Evolutionary conservation across 2,329 filamentous ascomycete species (phyloP), one percentile per base, ranked within the genome.

Genomic region (Sporothrix globosa): DNA sequence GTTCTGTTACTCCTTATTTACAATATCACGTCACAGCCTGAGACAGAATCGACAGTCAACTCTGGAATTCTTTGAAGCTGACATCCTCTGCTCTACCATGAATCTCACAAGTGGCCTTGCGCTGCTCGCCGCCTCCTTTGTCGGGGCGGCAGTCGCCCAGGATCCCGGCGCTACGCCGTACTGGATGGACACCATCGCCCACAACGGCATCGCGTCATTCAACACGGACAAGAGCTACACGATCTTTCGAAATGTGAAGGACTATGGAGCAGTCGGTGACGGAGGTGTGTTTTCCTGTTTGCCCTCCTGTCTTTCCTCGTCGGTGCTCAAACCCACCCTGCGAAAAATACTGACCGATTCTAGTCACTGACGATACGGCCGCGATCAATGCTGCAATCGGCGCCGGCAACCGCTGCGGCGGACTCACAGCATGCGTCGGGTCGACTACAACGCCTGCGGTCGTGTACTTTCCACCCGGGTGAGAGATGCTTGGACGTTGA

Each of bases 381-480:
- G 88, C 87, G 19, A 86, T 96, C 72, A 90, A 93, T 76, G 81
- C 81, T n/a, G 86, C 91, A 19, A 84, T 96, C 72, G 83, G 86
- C 71, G 76, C 78, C 4, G 74, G 74, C 1, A 68, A 70, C n/a
- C 71, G 75, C 34, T 76, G 75, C 48, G 74, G 73, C 19, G 83
- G 81, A 30, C n/a, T 70, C 9, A 58, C 46, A 5, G 54, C 24
- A 2, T 76, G 75, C 39, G 56, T 63, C 3, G 71, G 71, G 0
- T 74, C 74, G 11, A 74, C 74, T 3, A 74, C 56, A 0, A 74
- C 75, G 2, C 75, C 75, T 0, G 75, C 74, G 4, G 71, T 75
- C 4, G 71, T 76, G 10, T 76, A 72, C 54, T 75, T 76, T 65
- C 75, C 75, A 1, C 9, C 73, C 0, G 75, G 75, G 67, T 74